Conservation (phyloP, 371 early-diverging fungal genomes). For the Rhizopus microsporus region DNA sequence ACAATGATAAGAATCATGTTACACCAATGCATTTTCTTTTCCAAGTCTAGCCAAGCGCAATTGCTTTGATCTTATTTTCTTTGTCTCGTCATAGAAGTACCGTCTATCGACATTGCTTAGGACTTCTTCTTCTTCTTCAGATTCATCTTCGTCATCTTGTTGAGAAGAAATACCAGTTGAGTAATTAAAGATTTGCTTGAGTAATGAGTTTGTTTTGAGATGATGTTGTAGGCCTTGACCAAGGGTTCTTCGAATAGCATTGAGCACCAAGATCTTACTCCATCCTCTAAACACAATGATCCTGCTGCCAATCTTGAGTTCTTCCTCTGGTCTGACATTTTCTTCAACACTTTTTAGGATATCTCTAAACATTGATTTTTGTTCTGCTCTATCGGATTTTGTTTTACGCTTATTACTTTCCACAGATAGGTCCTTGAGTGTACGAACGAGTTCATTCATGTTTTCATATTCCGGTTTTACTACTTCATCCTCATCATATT, state of each 20-base stretch:
- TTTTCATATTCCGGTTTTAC: slow-evolving; percentile 53
- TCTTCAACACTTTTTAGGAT: slow-evolving; percentile 69
- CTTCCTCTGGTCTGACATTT: slow-evolving; percentile 49
- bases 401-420: slow-evolving; percentile 63
- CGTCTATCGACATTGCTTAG: slow-evolving; percentile 38
- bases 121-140: slow-evolving; percentile 1
- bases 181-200: slow-evolving; percentile 36
- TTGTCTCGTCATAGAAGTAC: slow-evolving; percentile 2
- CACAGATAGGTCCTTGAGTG: slow-evolving; percentile 56
- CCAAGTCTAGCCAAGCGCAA: background rate
- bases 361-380: slow-evolving; percentile 70
- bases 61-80: background rate
- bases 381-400: slow-evolving; percentile 64
- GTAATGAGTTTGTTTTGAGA: slow-evolving; percentile 28
- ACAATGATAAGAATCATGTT: slow-evolving; percentile 2
- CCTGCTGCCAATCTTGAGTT: slow-evolving; percentile 47
- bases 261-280: slow-evolving; percentile 42
- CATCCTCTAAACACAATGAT: slow-evolving; percentile 51
- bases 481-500: slow-evolving; percentile 41
- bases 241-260: slow-evolving; percentile 33
- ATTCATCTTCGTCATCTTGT: slow-evolving; percentile 29
- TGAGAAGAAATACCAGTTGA: slow-evolving; percentile 14
- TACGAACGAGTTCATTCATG: slow-evolving; percentile 58
- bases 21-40: background rate
- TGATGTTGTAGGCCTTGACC: slow-evolving; percentile 44